Evolutionary conservation across 257 asterid species (phyloP).

Genomic region (Solanum arcanum): DNA sequence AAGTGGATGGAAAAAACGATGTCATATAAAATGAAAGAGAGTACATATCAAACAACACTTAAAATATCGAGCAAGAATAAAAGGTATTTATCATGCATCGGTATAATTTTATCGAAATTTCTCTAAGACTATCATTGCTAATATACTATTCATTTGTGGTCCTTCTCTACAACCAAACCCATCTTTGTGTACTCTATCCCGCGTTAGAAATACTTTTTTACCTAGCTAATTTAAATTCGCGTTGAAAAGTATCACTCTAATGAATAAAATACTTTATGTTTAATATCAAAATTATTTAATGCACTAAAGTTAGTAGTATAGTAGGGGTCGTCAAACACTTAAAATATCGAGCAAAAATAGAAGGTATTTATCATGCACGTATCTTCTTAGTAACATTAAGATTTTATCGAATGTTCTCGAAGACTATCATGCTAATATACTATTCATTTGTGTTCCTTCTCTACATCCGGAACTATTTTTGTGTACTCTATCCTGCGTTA

Average conservation of each 20-base stretch:
- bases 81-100: too few relatives aligned
- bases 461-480: too few relatives aligned
- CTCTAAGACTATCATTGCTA: not conserved
- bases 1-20: too few relatives aligned
- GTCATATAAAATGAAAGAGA: too few relatives aligned
- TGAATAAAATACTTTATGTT: too few relatives aligned
- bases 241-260: rapidly evolving
- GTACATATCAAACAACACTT: not conserved
- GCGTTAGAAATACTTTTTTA: not conserved
- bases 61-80: rapidly evolving
- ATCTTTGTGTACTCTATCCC: too few relatives aligned
- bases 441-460: not conserved
- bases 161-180: not conserved
- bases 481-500: not conserved
- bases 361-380: not conserved
- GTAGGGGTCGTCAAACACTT: not conserved
- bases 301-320: not conserved
- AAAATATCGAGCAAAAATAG: rapidly evolving
- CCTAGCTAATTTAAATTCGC: not conserved
- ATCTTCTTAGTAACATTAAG: not conserved
- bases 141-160: not conserved
- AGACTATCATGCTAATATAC: not conserved
- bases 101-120: not conserved
- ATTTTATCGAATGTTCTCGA: not conserved
- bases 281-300: not conserved